Conservation (phyloP, 805 yeast genomes). For the Saccharomycopsis malanga region DNA sequence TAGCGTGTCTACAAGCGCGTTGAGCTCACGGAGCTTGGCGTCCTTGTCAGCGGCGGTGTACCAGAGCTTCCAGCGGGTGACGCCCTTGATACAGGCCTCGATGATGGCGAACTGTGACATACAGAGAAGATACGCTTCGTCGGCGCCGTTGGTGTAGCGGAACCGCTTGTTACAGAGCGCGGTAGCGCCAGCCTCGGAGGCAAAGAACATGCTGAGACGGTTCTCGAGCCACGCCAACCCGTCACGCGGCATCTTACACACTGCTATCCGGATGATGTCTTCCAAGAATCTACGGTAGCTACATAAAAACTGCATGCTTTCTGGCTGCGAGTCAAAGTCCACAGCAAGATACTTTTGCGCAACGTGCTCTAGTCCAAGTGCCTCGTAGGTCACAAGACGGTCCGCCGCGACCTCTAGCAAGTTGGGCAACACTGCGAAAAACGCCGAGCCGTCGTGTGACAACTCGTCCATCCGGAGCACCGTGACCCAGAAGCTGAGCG, state of each 20-base stretch:
- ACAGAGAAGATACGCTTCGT: constrained; percentile 67
- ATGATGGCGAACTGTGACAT: constrained; percentile 77
- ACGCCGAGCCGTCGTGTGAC: constrained; percentile 26
- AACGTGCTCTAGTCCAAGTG: constrained; percentile 55
- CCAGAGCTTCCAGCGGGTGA: constrained; percentile 95
- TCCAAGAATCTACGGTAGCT: constrained; percentile 81
- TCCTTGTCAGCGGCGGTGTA: constrained; percentile 53
- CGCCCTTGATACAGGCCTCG: constrained; percentile 86
- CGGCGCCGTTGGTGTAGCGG: constrained; percentile 46
- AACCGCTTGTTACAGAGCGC: constrained; percentile 51
- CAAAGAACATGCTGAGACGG: constrained; percentile 65
- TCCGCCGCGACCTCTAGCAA: constrained; percentile 71
- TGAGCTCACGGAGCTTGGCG: constrained; percentile 43
- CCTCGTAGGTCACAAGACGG: constrained; percentile 66
- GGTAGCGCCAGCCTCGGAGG: constrained; percentile 58
- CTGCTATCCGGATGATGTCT: constrained; percentile 81
- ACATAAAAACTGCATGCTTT: constrained; percentile 63
- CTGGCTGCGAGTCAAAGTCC: constrained; percentile 86
- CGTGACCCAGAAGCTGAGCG: constrained; percentile 91
- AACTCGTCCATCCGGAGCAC: constrained; percentile 76
- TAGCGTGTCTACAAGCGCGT: constrained; percentile 54
- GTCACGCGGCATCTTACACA: constrained; percentile 78
- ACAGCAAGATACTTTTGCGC: constrained; percentile 64
- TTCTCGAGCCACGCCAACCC: constrained; percentile 77
- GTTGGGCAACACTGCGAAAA: constrained; percentile 46